A percentile compares a stretch with the other conserved stretches of the same genome.
phyloP scores from a whole-genome alignment of 78 protist species.

The Creolimax fragrantissima region DNA sequence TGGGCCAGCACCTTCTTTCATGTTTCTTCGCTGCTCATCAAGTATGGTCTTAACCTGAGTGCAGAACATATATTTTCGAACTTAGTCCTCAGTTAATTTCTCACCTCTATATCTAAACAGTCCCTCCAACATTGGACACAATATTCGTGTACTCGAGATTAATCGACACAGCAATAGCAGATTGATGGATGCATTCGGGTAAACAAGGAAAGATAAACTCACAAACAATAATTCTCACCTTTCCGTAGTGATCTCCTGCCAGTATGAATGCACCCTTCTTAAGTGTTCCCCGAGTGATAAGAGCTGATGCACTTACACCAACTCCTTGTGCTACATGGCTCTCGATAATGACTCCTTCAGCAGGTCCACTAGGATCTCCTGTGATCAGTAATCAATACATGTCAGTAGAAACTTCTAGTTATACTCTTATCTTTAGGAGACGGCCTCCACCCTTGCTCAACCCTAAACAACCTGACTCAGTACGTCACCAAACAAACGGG shows the following conservation, averaged over 20 bases:
- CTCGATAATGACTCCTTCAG: neutral
- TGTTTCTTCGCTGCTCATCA: neutral
- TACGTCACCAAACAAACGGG: no score
- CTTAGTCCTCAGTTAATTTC: no score
- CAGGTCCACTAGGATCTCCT: neutral
- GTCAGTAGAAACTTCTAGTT: neutral
- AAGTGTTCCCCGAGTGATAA: neutral
- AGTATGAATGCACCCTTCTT: neutral
- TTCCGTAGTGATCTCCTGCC: neutral
- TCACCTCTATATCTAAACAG: no score
- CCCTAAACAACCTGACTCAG: no score
- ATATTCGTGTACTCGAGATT: no score
- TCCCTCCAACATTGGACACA: no score
- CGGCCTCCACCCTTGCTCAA: no score
- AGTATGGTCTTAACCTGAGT: neutral
- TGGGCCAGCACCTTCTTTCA: neutral
- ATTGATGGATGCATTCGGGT: no score
- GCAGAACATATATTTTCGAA: neutral
- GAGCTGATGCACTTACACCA: neutral
- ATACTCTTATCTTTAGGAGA: no score
- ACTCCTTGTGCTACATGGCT: neutral
- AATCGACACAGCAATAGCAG: no score
- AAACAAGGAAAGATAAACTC: no score
- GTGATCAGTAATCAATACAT: neutral
- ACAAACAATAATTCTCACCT: neutral